Conservation (phyloP, 2,329 filamentous ascomycete species). For the Colletotrichum camelliae region DNA sequence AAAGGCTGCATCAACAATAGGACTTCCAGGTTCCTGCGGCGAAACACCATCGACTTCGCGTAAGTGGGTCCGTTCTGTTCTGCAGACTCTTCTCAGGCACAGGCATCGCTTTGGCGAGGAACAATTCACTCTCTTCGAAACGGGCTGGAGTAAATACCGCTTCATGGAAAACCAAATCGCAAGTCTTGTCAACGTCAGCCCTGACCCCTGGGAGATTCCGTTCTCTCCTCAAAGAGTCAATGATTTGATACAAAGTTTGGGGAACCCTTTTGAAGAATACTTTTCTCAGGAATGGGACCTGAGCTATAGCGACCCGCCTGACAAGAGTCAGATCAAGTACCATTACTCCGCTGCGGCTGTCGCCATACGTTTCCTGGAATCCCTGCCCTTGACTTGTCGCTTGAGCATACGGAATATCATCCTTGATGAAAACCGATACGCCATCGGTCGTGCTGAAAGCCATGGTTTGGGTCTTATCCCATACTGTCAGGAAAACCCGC, state of each 20-base stretch:
- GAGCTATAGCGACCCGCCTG: neutral
- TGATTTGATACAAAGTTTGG: neutral
- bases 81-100: neutral
- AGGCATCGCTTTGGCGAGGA: neutral
- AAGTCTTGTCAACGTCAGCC: neutral
- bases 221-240: neutral
- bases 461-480: neutral
- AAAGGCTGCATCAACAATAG: neutral
- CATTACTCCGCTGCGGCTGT: neutral
- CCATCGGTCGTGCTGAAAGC: neutral
- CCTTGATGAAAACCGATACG: neutral
- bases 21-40: neutral
- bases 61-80: neutral
- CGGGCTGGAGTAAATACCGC: no score
- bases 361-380: neutral
- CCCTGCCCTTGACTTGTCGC: neutral
- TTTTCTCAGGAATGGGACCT: neutral
- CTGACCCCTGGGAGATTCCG: neutral
- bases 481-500: neutral
- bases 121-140: neutral
- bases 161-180: neutral
- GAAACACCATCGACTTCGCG: neutral
- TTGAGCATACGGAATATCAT: neutral
- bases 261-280: no score
- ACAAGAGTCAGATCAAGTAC: neutral